Conservation (phyloP, 805 yeast species). For the Candida gorgasii region DNA sequence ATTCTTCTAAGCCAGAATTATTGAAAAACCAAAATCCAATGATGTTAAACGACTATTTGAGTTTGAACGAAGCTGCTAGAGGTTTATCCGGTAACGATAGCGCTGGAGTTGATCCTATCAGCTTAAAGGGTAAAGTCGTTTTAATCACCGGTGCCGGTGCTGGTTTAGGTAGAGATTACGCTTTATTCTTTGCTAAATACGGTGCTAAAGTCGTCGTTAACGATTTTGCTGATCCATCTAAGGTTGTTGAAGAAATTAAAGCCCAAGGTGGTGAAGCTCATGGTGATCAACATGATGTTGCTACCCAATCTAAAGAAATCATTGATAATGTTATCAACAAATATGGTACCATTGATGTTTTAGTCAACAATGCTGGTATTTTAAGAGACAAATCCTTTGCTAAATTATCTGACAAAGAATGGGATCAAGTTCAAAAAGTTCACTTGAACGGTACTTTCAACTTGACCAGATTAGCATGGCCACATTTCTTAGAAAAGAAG, state of each 20-base stretch:
- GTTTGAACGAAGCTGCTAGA: constrained; percentile 54
- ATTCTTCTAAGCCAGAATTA: constrained; percentile 50
- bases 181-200: constrained; percentile 77
- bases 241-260: constrained; percentile 73
- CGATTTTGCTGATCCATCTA: constrained; percentile 75
- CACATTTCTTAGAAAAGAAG: constrained; percentile 74
- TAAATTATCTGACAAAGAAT: constrained; percentile 80
- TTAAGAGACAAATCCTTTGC: constrained; percentile 84
- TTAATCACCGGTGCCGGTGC: constrained; percentile 94
- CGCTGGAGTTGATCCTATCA: constrained; percentile 44
- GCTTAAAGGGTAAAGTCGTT: constrained; percentile 81
- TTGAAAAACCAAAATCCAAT: constrained; percentile 64
- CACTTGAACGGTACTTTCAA: constrained; percentile 82
- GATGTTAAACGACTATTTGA: constrained; percentile 69
- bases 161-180: constrained; percentile 92
- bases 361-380: constrained; percentile 94
- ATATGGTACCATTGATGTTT: constrained; percentile 82
- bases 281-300: constrained; percentile 81
- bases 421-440: constrained; percentile 78
- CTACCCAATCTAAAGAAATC: constrained; percentile 69
- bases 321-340: constrained; percentile 72
- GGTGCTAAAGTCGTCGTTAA: constrained; percentile 96
- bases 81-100: constrained; percentile 52
- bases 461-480: constrained; percentile 91
- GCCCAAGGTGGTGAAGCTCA: constrained; percentile 78